Percentiles rank a stretch among this genome's conserved stretches.
Conservation (phyloP, 2,329 filamentous ascomycete species). For the Dactylellina sp. region DNA sequence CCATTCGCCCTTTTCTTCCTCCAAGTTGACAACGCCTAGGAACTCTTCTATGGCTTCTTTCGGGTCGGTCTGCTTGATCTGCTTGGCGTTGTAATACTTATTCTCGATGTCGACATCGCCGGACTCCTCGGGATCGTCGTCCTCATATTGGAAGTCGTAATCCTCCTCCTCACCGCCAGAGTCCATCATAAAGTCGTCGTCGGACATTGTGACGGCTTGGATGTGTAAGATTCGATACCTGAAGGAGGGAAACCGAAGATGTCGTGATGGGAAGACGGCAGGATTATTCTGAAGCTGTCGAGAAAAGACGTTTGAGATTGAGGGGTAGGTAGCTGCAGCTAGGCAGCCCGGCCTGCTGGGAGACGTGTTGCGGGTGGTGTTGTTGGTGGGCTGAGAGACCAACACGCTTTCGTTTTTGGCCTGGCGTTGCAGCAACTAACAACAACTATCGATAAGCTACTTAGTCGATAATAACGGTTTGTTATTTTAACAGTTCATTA, state of each 20-base stretch:
- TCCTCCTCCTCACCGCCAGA: constrained; percentile 87
- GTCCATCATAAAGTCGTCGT: constrained; percentile 94
- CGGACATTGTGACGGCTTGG: constrained; percentile 71
- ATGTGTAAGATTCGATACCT: not conserved
- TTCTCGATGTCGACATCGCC: constrained; percentile 97
- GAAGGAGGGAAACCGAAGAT: not conserved
- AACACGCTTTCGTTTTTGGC: constrained; percentile 29
- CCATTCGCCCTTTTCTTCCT: constrained; percentile 96
- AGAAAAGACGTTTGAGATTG: not conserved
- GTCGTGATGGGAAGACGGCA: not conserved
- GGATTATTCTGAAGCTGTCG: not conserved
- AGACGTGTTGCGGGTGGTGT: not conserved
- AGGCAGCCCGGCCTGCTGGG: no score
- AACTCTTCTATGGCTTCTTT: constrained; percentile 93
- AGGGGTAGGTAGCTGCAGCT: not conserved
- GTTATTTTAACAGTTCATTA: no score
- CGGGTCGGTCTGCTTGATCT: constrained; percentile 87
- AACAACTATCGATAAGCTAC: constrained; percentile 1
- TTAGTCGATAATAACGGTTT: no score
- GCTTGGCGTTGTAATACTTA: constrained; percentile 99
- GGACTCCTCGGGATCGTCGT: constrained; percentile 86
- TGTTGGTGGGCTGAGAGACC: not conserved
- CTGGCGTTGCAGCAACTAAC: not conserved
- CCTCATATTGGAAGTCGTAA: constrained; percentile 98
- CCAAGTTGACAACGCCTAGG: constrained; percentile 83